Base-by-base conservation (phyloP, 2,329 filamentous ascomycete genomes). In the Cytospora paraplurivora region DNA sequence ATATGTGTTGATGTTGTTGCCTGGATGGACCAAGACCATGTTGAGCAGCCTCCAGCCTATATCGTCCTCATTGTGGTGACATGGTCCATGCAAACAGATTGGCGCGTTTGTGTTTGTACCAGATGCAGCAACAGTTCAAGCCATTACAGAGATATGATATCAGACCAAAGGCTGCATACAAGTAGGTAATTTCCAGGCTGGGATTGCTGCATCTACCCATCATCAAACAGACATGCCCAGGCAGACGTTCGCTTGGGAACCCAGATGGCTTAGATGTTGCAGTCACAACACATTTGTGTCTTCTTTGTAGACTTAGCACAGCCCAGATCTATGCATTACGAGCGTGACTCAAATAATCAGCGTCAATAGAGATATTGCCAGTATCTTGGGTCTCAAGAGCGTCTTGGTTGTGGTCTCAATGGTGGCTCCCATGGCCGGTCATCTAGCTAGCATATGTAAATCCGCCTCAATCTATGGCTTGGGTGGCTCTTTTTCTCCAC, bases 161-260 rank as follows among this genome's bases (percentile, higher is more conserved):
- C 13, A 10, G 13, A 41, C 7, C n/a, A 32, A n/a, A n/a, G 21
- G n/a, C 35, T 37, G 7, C 34, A 19, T 44, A 8, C n/a, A n/a
- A 44, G 12, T 32, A 55, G 27, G 7, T 12, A 12, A 32, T 32
- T 8, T 15, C n/a, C 44, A 38, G 15, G 7, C 19, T 44, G 47
- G 21, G 52, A 35, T 34, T 37, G 32, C 55, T 62, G 60, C 60
- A 58, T 37, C 44, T 50, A 53, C 19, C 54, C 60, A 62, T 50
- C 33, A 54, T n/a, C 27, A 49, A 49, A 41, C 41, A 32, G 44
- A 21, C n/a, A 7, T n/a, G 17, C 41, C 17, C n/a, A 5, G 17
- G n/a, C 7, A 19, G 41, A 44, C 7, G 12, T 15, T 41, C 12
- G 13, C 15, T 41, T 15, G 2, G 4, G 3, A 5, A 17, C 12